These are phyloP conservation scores for Solanum medicagineum DNA, from an alignment of 257 asterid genomes.

Conservation along the genomic window DNA sequence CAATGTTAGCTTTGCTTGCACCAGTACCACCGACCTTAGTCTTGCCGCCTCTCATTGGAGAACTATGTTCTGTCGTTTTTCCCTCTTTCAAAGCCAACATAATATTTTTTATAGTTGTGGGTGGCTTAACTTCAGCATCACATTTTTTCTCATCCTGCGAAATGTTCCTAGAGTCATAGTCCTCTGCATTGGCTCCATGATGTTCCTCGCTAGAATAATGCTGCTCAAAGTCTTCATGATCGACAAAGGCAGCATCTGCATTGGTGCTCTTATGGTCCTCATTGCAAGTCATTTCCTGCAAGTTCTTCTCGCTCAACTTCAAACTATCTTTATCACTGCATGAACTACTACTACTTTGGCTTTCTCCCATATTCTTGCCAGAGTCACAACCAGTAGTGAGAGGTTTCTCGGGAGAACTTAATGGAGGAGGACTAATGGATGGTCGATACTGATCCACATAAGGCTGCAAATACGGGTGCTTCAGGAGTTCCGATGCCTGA, in stretches of 20 bases:
- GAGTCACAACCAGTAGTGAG: slow-evolving; percentile 16
- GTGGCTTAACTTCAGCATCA: slow-evolving; percentile 43
- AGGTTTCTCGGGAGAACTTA: slow-evolving; percentile 32
- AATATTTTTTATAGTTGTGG: slow-evolving; percentile 51
- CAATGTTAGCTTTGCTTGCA: slow-evolving; percentile 29
- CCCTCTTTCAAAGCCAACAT: slow-evolving; percentile 88
- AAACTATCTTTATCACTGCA: slow-evolving; percentile 86
- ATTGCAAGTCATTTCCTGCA: slow-evolving; percentile 8
- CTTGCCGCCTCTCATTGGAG: slow-evolving; percentile 64
- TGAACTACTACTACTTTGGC: slow-evolving; percentile 88
- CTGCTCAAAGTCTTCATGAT: slow-evolving; percentile 24
- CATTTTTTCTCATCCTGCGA: slow-evolving; percentile 21
- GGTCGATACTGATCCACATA: slow-evolving; percentile 70
- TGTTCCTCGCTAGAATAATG: slow-evolving; percentile 15
- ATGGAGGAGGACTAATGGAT: slow-evolving; percentile 22
- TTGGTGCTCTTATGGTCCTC: slow-evolving; percentile 30
- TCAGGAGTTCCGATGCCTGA: slow-evolving; percentile 87
- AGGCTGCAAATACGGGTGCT: slow-evolving; percentile 80
- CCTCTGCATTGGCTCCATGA: slow-evolving; percentile 16
- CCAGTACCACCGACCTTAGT: slow-evolving; percentile 19
- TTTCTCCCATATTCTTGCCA: slow-evolving; percentile 63
- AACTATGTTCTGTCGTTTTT: slow-evolving; percentile 62
- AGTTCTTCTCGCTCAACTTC: slow-evolving; percentile 40
- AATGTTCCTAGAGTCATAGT: slow-evolving; percentile 23
- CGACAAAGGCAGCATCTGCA: slow-evolving; percentile 25